phyloP scores from a whole-genome alignment of 495 filamentous ascomycete genomes.

The Saxispiralis lemnorum region DNA sequence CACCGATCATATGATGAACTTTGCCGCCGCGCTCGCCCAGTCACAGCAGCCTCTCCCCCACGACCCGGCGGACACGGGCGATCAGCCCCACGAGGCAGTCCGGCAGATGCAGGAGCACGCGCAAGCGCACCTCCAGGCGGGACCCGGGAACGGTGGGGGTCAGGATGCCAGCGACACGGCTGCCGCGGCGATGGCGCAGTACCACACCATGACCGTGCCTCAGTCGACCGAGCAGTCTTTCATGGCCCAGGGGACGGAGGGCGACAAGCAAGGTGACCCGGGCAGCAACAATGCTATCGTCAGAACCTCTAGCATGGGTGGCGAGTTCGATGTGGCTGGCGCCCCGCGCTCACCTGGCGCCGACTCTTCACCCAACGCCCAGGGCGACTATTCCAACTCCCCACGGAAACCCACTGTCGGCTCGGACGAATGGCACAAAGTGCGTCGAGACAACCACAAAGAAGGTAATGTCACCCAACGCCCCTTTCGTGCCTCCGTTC shows the following conservation, averaged over 20 bases:
- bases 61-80: not conserved
- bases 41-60: not conserved
- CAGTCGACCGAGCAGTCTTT: slow-evolving; percentile 56
- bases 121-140: slow-evolving; percentile 18
- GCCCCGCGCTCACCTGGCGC: slow-evolving; percentile 6
- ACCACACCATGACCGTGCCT: slow-evolving; percentile 51
- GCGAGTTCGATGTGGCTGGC: slow-evolving; percentile 14
- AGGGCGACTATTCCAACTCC: slow-evolving; percentile 15
- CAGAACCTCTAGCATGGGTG: slow-evolving; percentile 17
- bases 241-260: slow-evolving; percentile 22
- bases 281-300: slow-evolving; percentile 21
- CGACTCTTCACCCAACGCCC: slow-evolving; percentile 26
- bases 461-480: slow-evolving; percentile 45
- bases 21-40: slow-evolving; percentile 11
- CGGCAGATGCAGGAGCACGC: not conserved
- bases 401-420: slow-evolving; percentile 67
- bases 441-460: slow-evolving; percentile 96
- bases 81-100: slow-evolving; percentile 3
- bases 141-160: not conserved
- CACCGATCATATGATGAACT: slow-evolving; percentile 11
- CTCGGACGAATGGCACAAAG: slow-evolving; percentile 94
- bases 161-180: slow-evolving; percentile 36
- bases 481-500: slow-evolving; percentile 2
- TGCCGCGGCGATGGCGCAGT: slow-evolving; percentile 51
- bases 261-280: slow-evolving; percentile 15